Evolutionary conservation across 164 flowering plant genomes (phyloP), one percentile per base, ranked within the genome.

Genomic region (Vitis riparia): DNA sequence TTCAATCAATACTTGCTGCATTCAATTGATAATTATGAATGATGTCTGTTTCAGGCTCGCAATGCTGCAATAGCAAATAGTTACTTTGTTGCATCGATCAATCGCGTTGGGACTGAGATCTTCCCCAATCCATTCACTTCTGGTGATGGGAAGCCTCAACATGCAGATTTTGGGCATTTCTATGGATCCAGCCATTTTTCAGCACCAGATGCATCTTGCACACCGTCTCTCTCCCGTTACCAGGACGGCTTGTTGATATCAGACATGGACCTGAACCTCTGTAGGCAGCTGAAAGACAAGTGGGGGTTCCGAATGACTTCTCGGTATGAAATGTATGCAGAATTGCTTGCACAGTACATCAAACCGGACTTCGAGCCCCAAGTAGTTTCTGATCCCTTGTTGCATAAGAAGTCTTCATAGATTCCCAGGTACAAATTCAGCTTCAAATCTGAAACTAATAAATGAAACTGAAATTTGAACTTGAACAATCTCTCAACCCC

Each of bases 251-350:
- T 95, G 80, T 61, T 95, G 80, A 81, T 95, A 68, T 77, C 99
- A 14, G 98, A 93, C 73, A 84, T 95, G 93, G 98, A 95, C 77
- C 91, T 95, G 63, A 95, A 95, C 80, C 91, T 95, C 49, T 95
- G 99, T 63, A 78, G 97, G 75, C 99, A 95, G 78, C 71, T 90
- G 29, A 95, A 95, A 81, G 99, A 95, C 80, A 93, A 93, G 78
- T 95, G 99, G 98, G 97, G 97, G 9, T 91, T 93, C 73, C 86
- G 90, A 32, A 96, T 96, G 99, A 96, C 99, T 76, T 90, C 97
- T 16, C 79, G 97, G 47, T 96, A 96, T 68, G 97, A 93, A 14
- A 0, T 88, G 60, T 93, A 93, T 73, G 83, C 85, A 0, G 89
- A 89, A 13, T 19, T 90, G 81, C 88, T 93, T 49, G 77, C 77